Evolutionary conservation across 140 eudicot genomes (phyloP), one percentile per base, ranked within the genome.

Genomic region (Cichorium intybus): DNA sequence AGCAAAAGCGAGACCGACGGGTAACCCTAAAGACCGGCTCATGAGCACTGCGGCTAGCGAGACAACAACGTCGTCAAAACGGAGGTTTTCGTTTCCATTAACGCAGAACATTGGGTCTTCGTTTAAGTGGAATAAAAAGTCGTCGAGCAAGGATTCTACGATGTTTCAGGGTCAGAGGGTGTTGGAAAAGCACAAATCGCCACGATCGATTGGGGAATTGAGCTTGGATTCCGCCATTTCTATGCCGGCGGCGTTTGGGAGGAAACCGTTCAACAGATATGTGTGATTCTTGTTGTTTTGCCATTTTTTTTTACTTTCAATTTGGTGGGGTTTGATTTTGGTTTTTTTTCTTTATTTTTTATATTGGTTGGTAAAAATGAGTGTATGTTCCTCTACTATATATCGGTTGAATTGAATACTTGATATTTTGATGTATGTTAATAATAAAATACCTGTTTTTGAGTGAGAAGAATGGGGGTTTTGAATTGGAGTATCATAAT

Each of bases 181-280:
- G 60, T 18, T 75, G 72, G 85, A 72, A 26, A 86, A 88, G 71
- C 88, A 72, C 29, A 75, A 73, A 33, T 73, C 96, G 37, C 58
- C 76, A n/a, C 71, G 77, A 24, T 88, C 95, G 7, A 60, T 75
- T 4, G 99, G 90, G 24, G 92, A 86, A 48, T 15, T 77, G 79
- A 88, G 99, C 51, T 66, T 86, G 23, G 95, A 84, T 79, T 93
- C 99, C 4, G 47, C 94, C 16, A 82, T 75, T 66, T 93, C 99
- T 18, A 93, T 86, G 99, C 97, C 99, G 4, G 88, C 95, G 24
- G 60, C 74, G 5, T 77, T 71, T 55, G 99, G 97, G 33, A 83
- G 97, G 80, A 86, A 69, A 71, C 95, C 99, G 17, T 93, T 93
- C 76, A 88, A 93, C 87, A 77, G 99, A 80, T 93, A 75, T 78